Percentiles rank a stretch among this genome's conserved stretches.
These are phyloP conservation scores for Phytophthora ramorum DNA, from an alignment of 352 stramenopile genomes.

Conservation along the genomic window DNA sequence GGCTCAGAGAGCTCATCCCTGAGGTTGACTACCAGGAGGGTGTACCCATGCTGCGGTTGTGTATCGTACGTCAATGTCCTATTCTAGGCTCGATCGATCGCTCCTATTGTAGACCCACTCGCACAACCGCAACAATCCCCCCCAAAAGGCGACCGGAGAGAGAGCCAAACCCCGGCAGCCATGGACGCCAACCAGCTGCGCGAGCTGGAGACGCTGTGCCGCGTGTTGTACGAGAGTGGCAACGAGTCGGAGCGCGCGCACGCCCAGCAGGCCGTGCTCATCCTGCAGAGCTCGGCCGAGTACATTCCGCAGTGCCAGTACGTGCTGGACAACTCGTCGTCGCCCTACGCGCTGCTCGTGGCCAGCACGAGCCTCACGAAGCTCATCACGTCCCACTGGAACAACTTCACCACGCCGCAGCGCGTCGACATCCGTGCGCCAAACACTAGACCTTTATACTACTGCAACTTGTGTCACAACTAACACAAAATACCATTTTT, in stretches of 20 bases:
- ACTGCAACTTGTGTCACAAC: background rate
- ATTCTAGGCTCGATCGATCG: background rate
- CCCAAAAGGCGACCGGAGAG: constrained; percentile 27
- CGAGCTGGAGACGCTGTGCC: constrained; percentile 84
- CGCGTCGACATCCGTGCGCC: constrained; percentile 93
- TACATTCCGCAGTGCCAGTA: constrained; percentile 99
- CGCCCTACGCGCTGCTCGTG: constrained; percentile 96
- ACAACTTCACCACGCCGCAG: constrained; percentile 86
- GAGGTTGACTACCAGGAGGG: constrained; percentile 3
- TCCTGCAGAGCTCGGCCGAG: constrained; percentile 92
- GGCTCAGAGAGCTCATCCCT: too few species aligned
- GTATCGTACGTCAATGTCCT: constrained; percentile 3
- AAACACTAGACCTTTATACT: background rate
- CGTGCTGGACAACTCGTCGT: constrained; percentile 97
- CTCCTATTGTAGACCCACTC: background rate
- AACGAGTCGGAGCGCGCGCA: constrained; percentile 77
- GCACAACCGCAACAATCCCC: constrained; percentile 20
- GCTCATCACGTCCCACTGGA: constrained; percentile 98
- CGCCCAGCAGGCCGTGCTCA: constrained; percentile 85
- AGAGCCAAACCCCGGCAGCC: constrained; percentile 1
- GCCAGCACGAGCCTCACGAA: constrained; percentile 97
- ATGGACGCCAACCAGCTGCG: constrained; percentile 86
- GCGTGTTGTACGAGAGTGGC: constrained; percentile 77
- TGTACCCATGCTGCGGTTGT: background rate
- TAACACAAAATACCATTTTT: constrained; percentile 28